Conservation (phyloP, 2,329 filamentous ascomycete species). For the Arthrobotrys conoides region DNA sequence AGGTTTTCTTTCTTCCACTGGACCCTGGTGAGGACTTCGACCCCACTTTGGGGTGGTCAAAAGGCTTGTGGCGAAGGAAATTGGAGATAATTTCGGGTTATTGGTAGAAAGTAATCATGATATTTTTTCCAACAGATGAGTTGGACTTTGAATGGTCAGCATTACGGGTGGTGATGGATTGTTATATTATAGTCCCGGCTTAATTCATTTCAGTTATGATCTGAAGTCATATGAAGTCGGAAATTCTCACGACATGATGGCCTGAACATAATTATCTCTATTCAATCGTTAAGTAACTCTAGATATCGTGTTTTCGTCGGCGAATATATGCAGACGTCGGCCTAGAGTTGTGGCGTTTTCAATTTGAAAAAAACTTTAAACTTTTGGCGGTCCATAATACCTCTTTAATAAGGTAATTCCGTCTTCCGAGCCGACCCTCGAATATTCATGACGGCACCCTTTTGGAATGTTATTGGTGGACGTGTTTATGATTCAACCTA, state of each 20-base stretch:
- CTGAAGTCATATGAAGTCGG: no score
- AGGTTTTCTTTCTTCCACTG: background rate
- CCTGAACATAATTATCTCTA: no score
- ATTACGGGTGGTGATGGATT: no score
- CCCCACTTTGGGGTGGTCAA: no score
- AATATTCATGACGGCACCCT: background rate
- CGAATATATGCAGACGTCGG: background rate
- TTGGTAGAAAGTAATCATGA: background rate
- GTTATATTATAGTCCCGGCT: no score
- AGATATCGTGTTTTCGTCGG: background rate
- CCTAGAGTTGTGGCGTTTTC: background rate
- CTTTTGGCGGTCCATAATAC: no score
- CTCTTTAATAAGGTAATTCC: background rate
- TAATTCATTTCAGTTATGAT: no score
- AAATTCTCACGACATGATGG: slow-evolving; percentile 9
- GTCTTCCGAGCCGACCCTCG: background rate
- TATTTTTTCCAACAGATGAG: background rate
- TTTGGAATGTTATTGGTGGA: background rate
- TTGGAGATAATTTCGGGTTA: slow-evolving; percentile 40
- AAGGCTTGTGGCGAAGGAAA: slow-evolving; percentile 14
- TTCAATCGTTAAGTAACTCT: background rate
- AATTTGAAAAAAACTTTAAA: background rate
- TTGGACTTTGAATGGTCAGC: no score
- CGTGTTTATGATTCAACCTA: background rate
- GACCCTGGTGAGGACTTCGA: no score